Percentiles rank a stretch among this genome's conserved stretches.
Conservation (phyloP, 345 rosid genomes). For the Acer negundo region DNA sequence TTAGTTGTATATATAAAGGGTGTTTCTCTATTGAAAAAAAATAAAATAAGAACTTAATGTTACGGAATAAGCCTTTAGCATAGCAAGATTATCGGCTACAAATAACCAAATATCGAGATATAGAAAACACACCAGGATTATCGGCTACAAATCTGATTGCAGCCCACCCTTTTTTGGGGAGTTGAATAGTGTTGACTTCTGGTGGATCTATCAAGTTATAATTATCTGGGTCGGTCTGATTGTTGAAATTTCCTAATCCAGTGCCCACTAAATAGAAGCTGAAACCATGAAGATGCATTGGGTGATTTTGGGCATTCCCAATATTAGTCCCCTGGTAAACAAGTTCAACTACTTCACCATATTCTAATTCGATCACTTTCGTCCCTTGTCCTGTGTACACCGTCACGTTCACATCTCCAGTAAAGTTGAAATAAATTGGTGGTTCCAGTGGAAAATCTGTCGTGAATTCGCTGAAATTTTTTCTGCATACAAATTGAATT, state of each 20-base stretch:
- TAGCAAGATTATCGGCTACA: too few species aligned
- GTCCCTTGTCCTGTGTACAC: not conserved
- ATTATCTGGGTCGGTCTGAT: not conserved
- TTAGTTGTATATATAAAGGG: too few species aligned
- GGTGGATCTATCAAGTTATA: not conserved
- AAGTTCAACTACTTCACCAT: conserved; percentile 1
- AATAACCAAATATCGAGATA: too few species aligned
- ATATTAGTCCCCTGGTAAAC: not conserved
- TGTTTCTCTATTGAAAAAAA: too few species aligned
- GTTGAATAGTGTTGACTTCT: not conserved
- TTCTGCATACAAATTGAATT: not conserved
- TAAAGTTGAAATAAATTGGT: conserved; percentile 24
- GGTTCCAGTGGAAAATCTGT: conserved; percentile 27
- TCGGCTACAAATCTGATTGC: not conserved
- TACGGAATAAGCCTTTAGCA: too few species aligned
- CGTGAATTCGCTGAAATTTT: conserved; percentile 7
- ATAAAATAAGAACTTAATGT: too few species aligned
- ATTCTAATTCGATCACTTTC: not conserved
- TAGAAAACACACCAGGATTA: not conserved
- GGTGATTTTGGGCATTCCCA: not conserved
- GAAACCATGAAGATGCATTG: conserved; percentile 1
- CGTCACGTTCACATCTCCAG: conserved; percentile 12
- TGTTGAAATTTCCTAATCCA: not conserved
- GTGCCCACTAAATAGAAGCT: not conserved
- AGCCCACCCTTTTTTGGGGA: not conserved